These are phyloP conservation scores for Trichoderma brevicompactum DNA, from an alignment of 2,329 filamentous ascomycete species.

Conservation along the genomic window DNA sequence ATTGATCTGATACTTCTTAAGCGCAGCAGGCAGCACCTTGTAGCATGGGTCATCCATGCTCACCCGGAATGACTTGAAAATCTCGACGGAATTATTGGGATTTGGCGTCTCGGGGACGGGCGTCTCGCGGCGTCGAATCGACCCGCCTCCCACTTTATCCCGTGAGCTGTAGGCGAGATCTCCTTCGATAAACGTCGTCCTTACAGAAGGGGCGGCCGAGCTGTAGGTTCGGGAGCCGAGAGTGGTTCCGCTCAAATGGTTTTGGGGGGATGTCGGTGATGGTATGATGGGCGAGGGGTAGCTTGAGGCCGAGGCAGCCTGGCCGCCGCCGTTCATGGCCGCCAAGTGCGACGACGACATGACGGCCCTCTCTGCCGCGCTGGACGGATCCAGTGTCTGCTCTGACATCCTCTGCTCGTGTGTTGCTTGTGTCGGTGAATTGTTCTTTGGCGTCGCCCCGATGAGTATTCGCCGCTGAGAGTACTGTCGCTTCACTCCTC, in stretches of 20 bases:
- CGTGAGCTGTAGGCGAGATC: conserved; percentile 46
- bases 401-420: conserved; percentile 67
- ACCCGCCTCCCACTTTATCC: conserved; percentile 36
- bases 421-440: conserved; percentile 72
- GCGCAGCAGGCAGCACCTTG: conserved; percentile 91
- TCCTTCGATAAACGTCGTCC: conserved; percentile 59
- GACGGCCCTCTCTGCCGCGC: conserved; percentile 68
- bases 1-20: conserved; percentile 98
- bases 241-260: conserved; percentile 56
- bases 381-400: conserved; percentile 69
- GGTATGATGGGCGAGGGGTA: conserved; percentile 70
- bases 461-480: conserved; percentile 77
- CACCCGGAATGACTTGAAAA: conserved; percentile 98
- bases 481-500: conserved; percentile 69
- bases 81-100: conserved; percentile 74
- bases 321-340: conserved; percentile 64
- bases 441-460: conserved; percentile 73
- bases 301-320: conserved; percentile 54
- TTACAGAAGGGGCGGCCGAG: conserved; percentile 58
- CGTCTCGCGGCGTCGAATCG: conserved; percentile 59
- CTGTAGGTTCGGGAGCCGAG: conserved; percentile 66
- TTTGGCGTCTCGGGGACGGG: conserved; percentile 65
- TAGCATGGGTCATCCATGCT: conserved; percentile 98
- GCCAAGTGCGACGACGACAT: conserved; percentile 71
- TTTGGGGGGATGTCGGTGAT: conserved; percentile 71